Evolutionary conservation across 352 stramenopile genomes (phyloP), one percentile per base, ranked within the genome.

Genomic region (Phytopythium oedochilum): DNA sequence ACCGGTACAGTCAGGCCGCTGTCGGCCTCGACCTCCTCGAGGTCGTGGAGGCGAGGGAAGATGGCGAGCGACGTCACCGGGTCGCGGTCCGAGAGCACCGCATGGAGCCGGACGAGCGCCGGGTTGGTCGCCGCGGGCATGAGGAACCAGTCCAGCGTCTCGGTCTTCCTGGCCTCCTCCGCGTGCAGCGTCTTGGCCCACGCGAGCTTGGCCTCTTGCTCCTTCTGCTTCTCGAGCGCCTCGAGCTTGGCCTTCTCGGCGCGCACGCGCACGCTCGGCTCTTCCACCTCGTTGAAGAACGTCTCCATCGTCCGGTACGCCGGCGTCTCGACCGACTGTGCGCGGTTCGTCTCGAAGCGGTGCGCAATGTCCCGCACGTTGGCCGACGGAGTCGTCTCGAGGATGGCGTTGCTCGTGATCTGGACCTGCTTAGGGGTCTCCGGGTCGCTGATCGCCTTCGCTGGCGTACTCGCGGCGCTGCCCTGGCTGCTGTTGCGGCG

Each of bases 341-440:
- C 57, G 36, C 78, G 71, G 58, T 88, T 85, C 5, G 58, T 74
- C 64, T 90, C 79, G 52, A 90, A 89, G 17, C 76, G 74, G 43
- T 71, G 71, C 12, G 73, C 73, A 44, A 89, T 80, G 26, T 71
- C 71, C 43, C 66, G 69, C 22, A 89, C 68, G 18, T 53, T 63
- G 22, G 64, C 55, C 7, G 36, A 36, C n/a, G 12, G 52, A 2
- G 26, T 29, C 20, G 36, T 50, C 52, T 57, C 38, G 26, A 47
- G 15, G 18, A 53, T 29, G 10, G 46, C 46, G 29, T 53, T 54
- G 20, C 20, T 43, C 28, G 25, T 9, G 12, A 36, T 29, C 26
- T 50, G 52, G 8, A 49, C 14, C 52, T 34, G 28, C 64, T 3
- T 71, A 32, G 15, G 50, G 8, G 38, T 66, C 48, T 25, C 53